A percentile compares a stretch with the other conserved stretches of the same genome.
Conservation (phyloP, 2,329 filamentous ascomycete genomes). For the Curvularia lunata region DNA sequence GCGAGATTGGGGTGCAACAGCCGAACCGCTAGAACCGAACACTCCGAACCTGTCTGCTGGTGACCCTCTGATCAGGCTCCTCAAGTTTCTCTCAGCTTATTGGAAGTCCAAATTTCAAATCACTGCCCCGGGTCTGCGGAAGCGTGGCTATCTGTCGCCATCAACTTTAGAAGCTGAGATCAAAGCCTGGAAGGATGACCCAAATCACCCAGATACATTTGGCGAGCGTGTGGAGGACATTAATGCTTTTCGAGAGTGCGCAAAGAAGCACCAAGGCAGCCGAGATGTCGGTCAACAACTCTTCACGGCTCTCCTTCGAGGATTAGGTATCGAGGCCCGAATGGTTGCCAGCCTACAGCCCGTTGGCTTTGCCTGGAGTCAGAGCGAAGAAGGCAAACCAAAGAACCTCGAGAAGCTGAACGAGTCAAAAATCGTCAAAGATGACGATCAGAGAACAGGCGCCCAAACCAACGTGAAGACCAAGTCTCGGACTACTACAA, state of each 20-base stretch:
- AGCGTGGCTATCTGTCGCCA: constrained; percentile 85
- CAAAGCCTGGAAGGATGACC: constrained; percentile 69
- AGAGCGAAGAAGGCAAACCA: constrained; percentile 75
- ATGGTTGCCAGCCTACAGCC: constrained; percentile 87
- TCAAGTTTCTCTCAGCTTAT: constrained; percentile 79
- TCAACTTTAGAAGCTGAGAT: constrained; percentile 75
- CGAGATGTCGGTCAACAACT: constrained; percentile 87
- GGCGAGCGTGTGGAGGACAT: constrained; percentile 77
- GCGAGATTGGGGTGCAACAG: constrained; percentile 75
- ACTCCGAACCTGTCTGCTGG: constrained; percentile 79
- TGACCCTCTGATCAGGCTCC: constrained; percentile 78
- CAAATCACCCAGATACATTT: constrained; percentile 67
- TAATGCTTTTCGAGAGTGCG: constrained; percentile 71
- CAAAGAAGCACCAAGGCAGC: constrained; percentile 76
- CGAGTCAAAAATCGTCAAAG: constrained; percentile 4
- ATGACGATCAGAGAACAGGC: neutral
- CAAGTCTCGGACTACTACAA: constrained; percentile 12
- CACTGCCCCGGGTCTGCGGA: constrained; percentile 80
- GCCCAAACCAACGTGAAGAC: constrained; percentile 12
- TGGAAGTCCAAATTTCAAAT: constrained; percentile 87
- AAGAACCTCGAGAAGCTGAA: constrained; percentile 45
- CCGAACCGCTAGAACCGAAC: constrained; percentile 72
- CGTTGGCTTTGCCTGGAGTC: constrained; percentile 88
- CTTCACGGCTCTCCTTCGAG: constrained; percentile 84
- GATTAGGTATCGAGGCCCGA: constrained; percentile 79